A percentile compares a stretch with the other conserved stretches of the same genome.
phyloP scores from a whole-genome alignment of 768 basidiomycete species.

The Hygrocybe coccinea region DNA sequence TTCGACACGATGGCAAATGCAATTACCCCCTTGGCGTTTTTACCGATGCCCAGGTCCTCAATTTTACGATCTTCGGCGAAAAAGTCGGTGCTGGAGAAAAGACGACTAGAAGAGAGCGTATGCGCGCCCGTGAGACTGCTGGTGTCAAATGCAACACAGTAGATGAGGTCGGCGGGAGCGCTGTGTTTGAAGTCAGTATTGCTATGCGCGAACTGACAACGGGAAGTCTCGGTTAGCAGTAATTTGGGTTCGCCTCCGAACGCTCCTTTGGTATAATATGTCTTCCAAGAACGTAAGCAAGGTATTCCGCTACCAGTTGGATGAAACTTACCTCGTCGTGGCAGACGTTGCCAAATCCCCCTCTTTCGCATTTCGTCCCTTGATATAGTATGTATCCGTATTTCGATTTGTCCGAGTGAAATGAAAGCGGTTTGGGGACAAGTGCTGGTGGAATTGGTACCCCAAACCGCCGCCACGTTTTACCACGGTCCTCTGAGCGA shows the following conservation, averaged over 20 bases:
- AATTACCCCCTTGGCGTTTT: slow-evolving; percentile 81
- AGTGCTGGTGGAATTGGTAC: slow-evolving; percentile 57
- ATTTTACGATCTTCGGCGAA: slow-evolving; percentile 60
- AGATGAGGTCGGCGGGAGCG: slow-evolving; percentile 71
- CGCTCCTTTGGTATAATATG: slow-evolving; percentile 82
- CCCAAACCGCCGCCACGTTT: slow-evolving; percentile 79
- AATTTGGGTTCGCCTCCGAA: slow-evolving; percentile 58
- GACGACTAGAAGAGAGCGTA: slow-evolving; percentile 55
- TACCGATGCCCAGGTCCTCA: slow-evolving; percentile 83
- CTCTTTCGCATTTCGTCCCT: slow-evolving; percentile 56
- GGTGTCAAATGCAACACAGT: slow-evolving; percentile 84
- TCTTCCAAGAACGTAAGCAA: slow-evolving; percentile 41
- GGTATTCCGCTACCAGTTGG: slow-evolving; percentile 1
- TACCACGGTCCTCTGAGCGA: slow-evolving; percentile 82
- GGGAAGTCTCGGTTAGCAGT: slow-evolving; percentile 65
- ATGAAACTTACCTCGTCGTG: slow-evolving; percentile 60
- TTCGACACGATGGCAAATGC: slow-evolving; percentile 92
- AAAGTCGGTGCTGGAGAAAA: slow-evolving; percentile 84
- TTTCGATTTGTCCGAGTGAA: slow-evolving; percentile 74
- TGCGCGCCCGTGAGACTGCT: slow-evolving; percentile 44
- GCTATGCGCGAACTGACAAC: slow-evolving; percentile 88
- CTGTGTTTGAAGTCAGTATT: slow-evolving; percentile 77
- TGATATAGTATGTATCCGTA: slow-evolving; percentile 76
- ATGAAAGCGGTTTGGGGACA: slow-evolving; percentile 66
- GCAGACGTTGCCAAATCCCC: slow-evolving; percentile 55